Conservation (phyloP, 495 filamentous ascomycete species). For the Friedmanniomyces simplex region DNA sequence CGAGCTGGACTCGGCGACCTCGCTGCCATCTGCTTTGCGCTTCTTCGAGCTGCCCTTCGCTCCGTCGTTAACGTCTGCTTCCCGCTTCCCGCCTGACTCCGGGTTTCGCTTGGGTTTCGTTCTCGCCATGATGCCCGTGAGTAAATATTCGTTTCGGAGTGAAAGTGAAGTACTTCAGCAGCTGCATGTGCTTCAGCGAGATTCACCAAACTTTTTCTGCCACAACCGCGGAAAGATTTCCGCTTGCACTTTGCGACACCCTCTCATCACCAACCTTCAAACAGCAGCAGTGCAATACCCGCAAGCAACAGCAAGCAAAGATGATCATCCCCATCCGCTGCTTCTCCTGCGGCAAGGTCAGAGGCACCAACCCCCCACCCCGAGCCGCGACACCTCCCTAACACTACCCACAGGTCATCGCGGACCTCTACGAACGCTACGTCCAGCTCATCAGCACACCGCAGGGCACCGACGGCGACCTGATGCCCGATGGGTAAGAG, state of each 20-base stretch:
- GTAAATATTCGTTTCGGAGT: background rate
- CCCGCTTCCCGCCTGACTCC: background rate
- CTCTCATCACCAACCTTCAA: background rate
- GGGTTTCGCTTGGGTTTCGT: background rate
- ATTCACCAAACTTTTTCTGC: background rate
- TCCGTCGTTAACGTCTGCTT: background rate
- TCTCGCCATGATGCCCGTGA: background rate
- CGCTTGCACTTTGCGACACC: background rate
- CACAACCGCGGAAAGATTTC: background rate
- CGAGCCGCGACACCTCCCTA: background rate
- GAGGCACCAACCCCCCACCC: background rate
- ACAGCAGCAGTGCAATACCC: background rate
- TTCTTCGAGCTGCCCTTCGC: background rate
- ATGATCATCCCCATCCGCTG: constrained; percentile 99
- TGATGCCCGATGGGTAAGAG: constrained; percentile 63
- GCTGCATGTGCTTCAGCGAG: too few relatives aligned
- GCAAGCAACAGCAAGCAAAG: constrained; percentile 19
- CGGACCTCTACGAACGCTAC: constrained; percentile 94
- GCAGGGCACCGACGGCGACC: constrained; percentile 21
- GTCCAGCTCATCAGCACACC: constrained; percentile 66
- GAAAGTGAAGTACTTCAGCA: background rate
- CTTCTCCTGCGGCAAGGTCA: constrained; percentile 97
- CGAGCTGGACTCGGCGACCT: background rate
- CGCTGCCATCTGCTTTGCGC: background rate
- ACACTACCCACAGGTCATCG: constrained; percentile 61